phyloP scores from a whole-genome alignment of 805 yeast genomes.

The Hanseniaspora thailandica region DNA sequence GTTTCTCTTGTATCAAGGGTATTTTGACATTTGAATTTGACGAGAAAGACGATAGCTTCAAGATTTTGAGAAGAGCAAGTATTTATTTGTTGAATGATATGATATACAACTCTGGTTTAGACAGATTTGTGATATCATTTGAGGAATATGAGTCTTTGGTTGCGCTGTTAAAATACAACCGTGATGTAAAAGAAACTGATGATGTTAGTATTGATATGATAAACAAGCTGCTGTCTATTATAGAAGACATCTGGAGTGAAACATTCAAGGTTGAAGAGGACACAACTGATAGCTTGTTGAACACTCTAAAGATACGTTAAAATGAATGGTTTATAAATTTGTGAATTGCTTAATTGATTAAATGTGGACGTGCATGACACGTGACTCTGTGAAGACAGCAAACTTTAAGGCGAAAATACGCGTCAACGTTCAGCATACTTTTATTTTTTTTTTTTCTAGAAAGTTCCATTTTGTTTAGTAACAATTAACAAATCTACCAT shows the following conservation, averaged over 20 bases:
- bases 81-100: constrained; percentile 56
- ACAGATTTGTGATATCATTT: constrained; percentile 34
- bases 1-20: constrained; percentile 69
- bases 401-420: no score
- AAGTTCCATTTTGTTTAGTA: constrained; percentile 6
- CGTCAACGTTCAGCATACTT: neutral
- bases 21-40: constrained; percentile 49
- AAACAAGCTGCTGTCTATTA: constrained; percentile 26
- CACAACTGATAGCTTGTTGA: constrained; percentile 6
- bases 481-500: neutral
- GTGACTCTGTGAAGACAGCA: neutral
- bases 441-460: constrained; percentile 10
- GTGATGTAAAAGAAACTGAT: constrained; percentile 40
- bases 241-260: constrained; percentile 22
- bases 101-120: constrained; percentile 37
- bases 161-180: constrained; percentile 34
- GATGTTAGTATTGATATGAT: constrained; percentile 52
- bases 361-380: neutral
- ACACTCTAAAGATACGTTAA: constrained; percentile 4
- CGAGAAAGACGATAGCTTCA: constrained; percentile 32
- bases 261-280: constrained; percentile 8
- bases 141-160: constrained; percentile 34
- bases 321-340: neutral
- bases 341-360: neutral
- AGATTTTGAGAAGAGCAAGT: constrained; percentile 60